These are phyloP conservation scores for Macrolepiota dolichaula DNA, from an alignment of 768 basidiomycete species.

Conservation along the genomic window DNA sequence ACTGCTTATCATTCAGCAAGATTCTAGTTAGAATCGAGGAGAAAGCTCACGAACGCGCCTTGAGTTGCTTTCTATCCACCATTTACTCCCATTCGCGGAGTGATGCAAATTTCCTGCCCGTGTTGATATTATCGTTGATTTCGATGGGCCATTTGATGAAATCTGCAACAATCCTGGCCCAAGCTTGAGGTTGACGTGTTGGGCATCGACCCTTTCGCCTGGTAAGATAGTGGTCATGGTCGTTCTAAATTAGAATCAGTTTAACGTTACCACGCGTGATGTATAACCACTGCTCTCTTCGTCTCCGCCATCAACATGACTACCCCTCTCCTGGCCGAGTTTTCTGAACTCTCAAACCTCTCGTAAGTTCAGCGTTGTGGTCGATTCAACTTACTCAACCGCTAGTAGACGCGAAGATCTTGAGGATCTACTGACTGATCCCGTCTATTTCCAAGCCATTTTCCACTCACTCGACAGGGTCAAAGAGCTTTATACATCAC, in stretches of 20 bases:
- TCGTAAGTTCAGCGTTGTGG: slow-evolving; percentile 46
- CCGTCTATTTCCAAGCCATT: slow-evolving; percentile 80
- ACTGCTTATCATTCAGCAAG: slow-evolving; percentile 43
- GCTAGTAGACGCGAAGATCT: slow-evolving; percentile 75
- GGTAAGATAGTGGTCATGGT: slow-evolving; percentile 62
- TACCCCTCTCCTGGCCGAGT: slow-evolving; percentile 53
- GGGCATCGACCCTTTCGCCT: slow-evolving; percentile 72
- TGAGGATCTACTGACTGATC: slow-evolving; percentile 84
- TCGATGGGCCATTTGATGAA: slow-evolving; percentile 22
- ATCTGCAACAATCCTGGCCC: slow-evolving; percentile 76
- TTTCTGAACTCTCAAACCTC: slow-evolving; percentile 69
- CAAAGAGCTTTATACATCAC: slow-evolving; percentile 69
- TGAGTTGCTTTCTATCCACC: slow-evolving; percentile 89
- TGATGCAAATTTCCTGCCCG: slow-evolving; percentile 69
- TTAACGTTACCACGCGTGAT: slow-evolving; percentile 15
- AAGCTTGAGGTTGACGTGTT: slow-evolving; percentile 78
- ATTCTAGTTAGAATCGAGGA: slow-evolving; percentile 3
- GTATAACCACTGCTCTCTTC: neutral
- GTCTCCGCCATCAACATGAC: slow-evolving; percentile 26
- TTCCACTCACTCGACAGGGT: slow-evolving; percentile 79
- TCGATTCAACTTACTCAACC: neutral
- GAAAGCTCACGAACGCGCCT: slow-evolving; percentile 61
- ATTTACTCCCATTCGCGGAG: slow-evolving; percentile 68
- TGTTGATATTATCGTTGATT: slow-evolving; percentile 48
- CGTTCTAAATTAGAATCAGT: slow-evolving; percentile 21